Evolutionary conservation across 169 alveolate genomes (phyloP).

Genomic region (Miamiensis avidus): DNA sequence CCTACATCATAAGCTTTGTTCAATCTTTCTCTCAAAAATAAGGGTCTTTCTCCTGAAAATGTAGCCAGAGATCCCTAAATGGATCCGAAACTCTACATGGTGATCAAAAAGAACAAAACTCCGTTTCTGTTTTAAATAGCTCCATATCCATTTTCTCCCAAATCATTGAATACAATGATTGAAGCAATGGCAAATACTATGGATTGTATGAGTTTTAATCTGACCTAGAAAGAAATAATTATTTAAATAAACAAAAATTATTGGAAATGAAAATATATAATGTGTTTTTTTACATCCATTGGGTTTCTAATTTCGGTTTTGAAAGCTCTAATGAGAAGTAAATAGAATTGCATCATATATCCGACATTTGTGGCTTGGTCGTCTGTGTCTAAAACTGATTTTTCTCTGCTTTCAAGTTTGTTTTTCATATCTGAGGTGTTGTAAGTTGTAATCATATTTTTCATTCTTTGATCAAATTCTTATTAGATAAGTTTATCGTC

Average conservation of each 20-base stretch:
- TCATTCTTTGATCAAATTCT: slow-evolving; percentile 44
- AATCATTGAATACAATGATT: slow-evolving; percentile 40
- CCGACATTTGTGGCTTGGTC: slow-evolving; percentile 19
- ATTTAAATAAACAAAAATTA: slow-evolving; percentile 26
- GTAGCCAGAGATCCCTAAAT: slow-evolving; percentile 35
- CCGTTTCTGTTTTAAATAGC: slow-evolving; percentile 55
- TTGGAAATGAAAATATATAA: too few species aligned
- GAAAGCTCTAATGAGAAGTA: slow-evolving; percentile 15
- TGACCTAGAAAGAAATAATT: slow-evolving; percentile 27
- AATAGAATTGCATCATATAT: slow-evolving; percentile 10
- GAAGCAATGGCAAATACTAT: slow-evolving; percentile 31
- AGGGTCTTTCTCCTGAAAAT: slow-evolving; percentile 45
- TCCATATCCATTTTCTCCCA: slow-evolving; percentile 30
- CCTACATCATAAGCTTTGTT: slow-evolving; percentile 47
- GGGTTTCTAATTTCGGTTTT: slow-evolving; percentile 46
- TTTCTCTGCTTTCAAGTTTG: background rate
- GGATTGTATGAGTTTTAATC: slow-evolving; percentile 35
- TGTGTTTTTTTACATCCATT: too few species aligned
- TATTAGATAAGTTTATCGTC: slow-evolving; percentile 28
- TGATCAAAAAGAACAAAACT: slow-evolving; percentile 45
- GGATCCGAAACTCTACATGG: slow-evolving; percentile 20
- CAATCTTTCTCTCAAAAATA: slow-evolving; percentile 62
- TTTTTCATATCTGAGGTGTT: background rate
- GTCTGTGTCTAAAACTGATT: background rate
- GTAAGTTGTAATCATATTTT: slow-evolving; percentile 29